Percentiles rank a stretch among this genome's conserved stretches.
Evolutionary conservation across 1,139 yeast genomes (phyloP).

Genomic region (Yamadazyma sp.): DNA sequence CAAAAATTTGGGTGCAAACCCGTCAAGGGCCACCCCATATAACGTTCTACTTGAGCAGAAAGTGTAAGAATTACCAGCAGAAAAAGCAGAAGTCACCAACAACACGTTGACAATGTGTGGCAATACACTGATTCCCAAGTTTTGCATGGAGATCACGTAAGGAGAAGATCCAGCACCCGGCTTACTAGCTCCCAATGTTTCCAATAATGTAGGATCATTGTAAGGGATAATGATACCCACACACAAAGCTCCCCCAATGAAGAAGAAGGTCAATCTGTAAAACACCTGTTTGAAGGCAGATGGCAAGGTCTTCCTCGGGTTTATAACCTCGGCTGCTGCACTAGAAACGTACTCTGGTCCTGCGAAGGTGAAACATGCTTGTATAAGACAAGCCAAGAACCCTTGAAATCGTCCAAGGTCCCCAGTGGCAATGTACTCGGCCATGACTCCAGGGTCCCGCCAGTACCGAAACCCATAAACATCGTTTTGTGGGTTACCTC

Average conservation of each 20-base stretch:
- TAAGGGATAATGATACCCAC: slow-evolving; percentile 74
- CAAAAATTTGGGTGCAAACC: slow-evolving; percentile 53
- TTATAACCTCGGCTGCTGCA: slow-evolving; percentile 73
- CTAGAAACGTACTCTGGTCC: slow-evolving; percentile 70
- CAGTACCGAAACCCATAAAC: slow-evolving; percentile 67
- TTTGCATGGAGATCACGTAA: slow-evolving; percentile 53
- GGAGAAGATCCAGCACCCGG: slow-evolving; percentile 75
- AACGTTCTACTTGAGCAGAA: slow-evolving; percentile 46
- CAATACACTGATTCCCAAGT: slow-evolving; percentile 41
- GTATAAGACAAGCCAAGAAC: slow-evolving; percentile 63
- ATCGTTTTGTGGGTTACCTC: slow-evolving; percentile 61
- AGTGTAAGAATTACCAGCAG: slow-evolving; percentile 51
- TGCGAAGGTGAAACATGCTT: slow-evolving; percentile 72
- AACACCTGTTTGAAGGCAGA: slow-evolving; percentile 74
- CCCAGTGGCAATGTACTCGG: slow-evolving; percentile 35
- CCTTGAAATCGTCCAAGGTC: slow-evolving; percentile 52
- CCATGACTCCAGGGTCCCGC: slow-evolving; percentile 62
- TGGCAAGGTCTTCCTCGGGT: slow-evolving; percentile 75
- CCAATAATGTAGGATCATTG: slow-evolving; percentile 52
- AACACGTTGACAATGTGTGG: slow-evolving; percentile 48
- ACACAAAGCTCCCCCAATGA: slow-evolving; percentile 47
- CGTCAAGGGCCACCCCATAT: slow-evolving; percentile 46
- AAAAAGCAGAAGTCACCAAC: slow-evolving; percentile 43
- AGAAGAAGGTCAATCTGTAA: slow-evolving; percentile 68
- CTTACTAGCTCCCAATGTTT: slow-evolving; percentile 29